Conservation (phyloP, 768 basidiomycete genomes). For the Stropharia rugosoannulata region DNA sequence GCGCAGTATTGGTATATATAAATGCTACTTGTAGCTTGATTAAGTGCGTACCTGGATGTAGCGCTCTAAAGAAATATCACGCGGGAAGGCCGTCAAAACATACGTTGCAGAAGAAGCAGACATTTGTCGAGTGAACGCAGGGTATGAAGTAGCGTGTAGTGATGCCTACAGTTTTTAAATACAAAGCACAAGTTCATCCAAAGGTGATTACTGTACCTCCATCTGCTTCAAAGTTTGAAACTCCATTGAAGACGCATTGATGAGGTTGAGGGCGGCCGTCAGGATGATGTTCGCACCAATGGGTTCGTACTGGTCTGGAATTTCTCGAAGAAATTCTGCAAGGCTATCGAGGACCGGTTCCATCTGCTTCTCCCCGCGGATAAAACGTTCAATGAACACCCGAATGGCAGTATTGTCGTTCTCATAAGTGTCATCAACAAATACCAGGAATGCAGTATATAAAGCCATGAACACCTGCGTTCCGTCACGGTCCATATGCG, state of each 20-base stretch:
- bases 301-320: constrained; percentile 24
- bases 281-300: constrained; percentile 34
- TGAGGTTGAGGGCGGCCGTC: constrained; percentile 31
- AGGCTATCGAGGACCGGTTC: constrained; percentile 31
- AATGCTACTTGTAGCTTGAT: too few species aligned
- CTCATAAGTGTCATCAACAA: constrained; percentile 31
- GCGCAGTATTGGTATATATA: background rate
- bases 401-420: constrained; percentile 24
- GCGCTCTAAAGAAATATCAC: constrained; percentile 24
- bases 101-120: constrained; percentile 37
- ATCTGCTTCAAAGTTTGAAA: constrained; percentile 10
- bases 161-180: constrained; percentile 10
- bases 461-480: constrained; percentile 35
- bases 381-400: constrained; percentile 32
- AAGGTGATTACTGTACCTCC: constrained; percentile 7
- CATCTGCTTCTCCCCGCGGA: constrained; percentile 23
- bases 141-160: constrained; percentile 12
- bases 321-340: constrained; percentile 28
- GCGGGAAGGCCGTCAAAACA: constrained; percentile 33
- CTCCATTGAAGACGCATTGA: constrained; percentile 25
- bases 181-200: too few species aligned
- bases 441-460: constrained; percentile 37
- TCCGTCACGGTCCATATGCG: constrained; percentile 26
- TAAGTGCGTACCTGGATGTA: constrained; percentile 21
- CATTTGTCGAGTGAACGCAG: constrained; percentile 22